phyloP scores from a whole-genome alignment of 345 rosid species.

The Diplotaxis tenuifolia region DNA sequence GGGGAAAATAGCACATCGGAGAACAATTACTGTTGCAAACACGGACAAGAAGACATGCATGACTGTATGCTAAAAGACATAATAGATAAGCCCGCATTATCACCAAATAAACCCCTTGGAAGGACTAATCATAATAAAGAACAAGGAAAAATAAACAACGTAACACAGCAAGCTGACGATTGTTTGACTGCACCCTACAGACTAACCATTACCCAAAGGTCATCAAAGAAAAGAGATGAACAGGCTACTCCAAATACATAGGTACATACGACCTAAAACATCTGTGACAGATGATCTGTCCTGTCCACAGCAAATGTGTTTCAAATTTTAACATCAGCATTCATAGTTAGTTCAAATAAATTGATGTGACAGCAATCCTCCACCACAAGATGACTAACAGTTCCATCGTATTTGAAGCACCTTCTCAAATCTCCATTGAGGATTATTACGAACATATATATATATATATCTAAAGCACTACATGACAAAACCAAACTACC shows the following conservation, averaged over 20 bases:
- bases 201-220: neutral
- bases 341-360: neutral
- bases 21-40: neutral
- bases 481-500: neutral
- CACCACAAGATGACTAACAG: slow-evolving; percentile 3
- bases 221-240: too few relatives aligned
- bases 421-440: neutral
- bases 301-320: too few relatives aligned
- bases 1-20: neutral
- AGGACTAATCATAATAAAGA: neutral
- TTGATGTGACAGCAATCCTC: neutral
- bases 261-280: too few relatives aligned
- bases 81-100: neutral
- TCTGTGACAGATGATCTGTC: too few relatives aligned
- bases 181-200: neutral
- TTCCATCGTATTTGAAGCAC: neutral
- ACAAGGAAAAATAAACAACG: neutral
- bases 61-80: neutral
- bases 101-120: neutral
- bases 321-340: too few relatives aligned
- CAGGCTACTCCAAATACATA: too few relatives aligned
- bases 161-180: neutral
- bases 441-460: neutral
- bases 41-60: too few relatives aligned
- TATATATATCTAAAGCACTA: neutral